Conservation (phyloP, 257 asterid species). For the Rhazya stricta region DNA sequence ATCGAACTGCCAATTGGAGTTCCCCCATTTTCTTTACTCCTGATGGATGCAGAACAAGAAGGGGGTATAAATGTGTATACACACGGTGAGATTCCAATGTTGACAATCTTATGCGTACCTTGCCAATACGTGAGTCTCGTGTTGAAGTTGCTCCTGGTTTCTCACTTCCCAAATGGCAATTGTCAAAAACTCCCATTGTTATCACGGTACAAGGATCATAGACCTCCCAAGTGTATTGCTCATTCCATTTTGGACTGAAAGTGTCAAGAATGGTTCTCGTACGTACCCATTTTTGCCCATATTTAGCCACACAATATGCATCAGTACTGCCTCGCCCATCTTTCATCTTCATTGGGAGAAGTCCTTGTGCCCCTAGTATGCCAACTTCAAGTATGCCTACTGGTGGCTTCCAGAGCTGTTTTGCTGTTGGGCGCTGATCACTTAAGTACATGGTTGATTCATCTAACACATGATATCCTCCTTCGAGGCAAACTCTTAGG, state of each 20-base stretch:
- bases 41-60: conserved; percentile 59
- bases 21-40: conserved; percentile 83
- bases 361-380: conserved; percentile 55
- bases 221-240: conserved; percentile 81
- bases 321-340: conserved; percentile 63
- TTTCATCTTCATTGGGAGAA: conserved; percentile 77
- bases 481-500: conserved; percentile 68
- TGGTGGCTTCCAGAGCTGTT: conserved; percentile 78
- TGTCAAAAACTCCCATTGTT: conserved; percentile 69
- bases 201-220: conserved; percentile 77
- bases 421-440: conserved; percentile 69
- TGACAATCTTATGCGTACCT: conserved; percentile 64
- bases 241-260: conserved; percentile 64
- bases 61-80: conserved; percentile 63
- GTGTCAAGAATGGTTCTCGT: conserved; percentile 62
- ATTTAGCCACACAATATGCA: conserved; percentile 72
- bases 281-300: conserved; percentile 77
- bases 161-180: conserved; percentile 44
- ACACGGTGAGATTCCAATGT: conserved; percentile 50
- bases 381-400: conserved; percentile 73
- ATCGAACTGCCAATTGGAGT: conserved; percentile 54
- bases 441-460: conserved; percentile 67
- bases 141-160: conserved; percentile 24
- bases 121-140: conserved; percentile 55
- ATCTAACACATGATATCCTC: conserved; percentile 76